Percentiles rank a stretch among this genome's conserved stretches.
These are phyloP conservation scores for Aquilaria yunnanensis DNA, from an alignment of 345 rosid genomes.

Conservation along the genomic window DNA sequence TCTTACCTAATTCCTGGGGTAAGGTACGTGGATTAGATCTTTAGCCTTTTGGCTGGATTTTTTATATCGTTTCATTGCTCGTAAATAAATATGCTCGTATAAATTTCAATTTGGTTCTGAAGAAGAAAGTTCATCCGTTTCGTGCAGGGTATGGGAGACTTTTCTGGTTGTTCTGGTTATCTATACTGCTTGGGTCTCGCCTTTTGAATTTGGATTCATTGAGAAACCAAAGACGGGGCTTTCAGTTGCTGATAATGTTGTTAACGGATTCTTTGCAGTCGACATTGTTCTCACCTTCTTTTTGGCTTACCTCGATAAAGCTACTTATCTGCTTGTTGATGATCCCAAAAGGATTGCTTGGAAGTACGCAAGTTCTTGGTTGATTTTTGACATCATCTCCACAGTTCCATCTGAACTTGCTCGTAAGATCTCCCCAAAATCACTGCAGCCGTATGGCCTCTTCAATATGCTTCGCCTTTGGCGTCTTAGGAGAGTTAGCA, in stretches of 20 bases:
- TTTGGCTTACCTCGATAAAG: constrained; percentile 70
- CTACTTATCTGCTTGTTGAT: constrained; percentile 68
- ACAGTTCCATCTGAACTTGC: constrained; percentile 77
- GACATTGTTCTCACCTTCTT: constrained; percentile 85
- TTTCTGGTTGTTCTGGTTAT: constrained; percentile 64
- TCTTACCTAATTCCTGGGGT: too few species aligned
- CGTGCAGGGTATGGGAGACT: constrained; percentile 75
- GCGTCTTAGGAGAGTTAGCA: constrained; percentile 97
- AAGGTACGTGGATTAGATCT: too few species aligned
- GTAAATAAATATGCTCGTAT: too few species aligned
- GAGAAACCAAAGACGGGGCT: constrained; percentile 43
- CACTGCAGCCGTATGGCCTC: constrained; percentile 49
- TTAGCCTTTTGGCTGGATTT: too few species aligned
- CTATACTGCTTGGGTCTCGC: constrained; percentile 94
- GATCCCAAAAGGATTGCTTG: constrained; percentile 61
- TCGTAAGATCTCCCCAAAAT: constrained; percentile 44
- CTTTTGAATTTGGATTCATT: constrained; percentile 87
- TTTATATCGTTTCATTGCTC: too few species aligned
- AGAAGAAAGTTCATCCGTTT: neutral
- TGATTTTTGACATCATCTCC: constrained; percentile 67
- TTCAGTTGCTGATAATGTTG: constrained; percentile 67
- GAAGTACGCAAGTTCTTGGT: constrained; percentile 77
- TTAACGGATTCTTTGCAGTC: constrained; percentile 80
- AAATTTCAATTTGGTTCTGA: too few species aligned
- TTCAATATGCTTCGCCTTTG: constrained; percentile 96